Evolutionary conservation across 1,284 basidiomycete species (phyloP).

Genomic region (Cutaneotrichosporon dermatis): DNA sequence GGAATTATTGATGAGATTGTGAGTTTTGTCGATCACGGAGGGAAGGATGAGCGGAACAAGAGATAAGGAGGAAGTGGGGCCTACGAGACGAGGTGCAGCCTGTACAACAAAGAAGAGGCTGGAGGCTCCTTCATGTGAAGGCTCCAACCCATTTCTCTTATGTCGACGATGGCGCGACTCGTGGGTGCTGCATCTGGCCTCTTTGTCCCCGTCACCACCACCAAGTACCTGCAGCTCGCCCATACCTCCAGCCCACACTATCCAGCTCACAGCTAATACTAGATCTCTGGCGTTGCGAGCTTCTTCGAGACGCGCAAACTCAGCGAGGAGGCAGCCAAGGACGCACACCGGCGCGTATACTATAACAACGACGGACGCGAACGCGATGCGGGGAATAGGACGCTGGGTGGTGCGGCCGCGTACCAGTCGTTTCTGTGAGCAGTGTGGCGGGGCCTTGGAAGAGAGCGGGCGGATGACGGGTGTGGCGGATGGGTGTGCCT

Average conservation of each 20-base stretch:
- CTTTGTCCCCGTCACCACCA: no score
- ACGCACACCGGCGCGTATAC: conserved; percentile 41
- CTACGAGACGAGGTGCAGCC: no score
- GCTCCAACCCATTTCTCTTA: no score
- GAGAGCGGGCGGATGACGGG: no score
- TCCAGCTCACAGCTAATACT: neutral
- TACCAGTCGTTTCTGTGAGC: conserved; percentile 45
- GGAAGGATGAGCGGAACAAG: no score
- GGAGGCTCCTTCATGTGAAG: no score
- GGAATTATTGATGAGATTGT: neutral
- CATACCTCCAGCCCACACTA: neutral
- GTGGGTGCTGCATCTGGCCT: no score
- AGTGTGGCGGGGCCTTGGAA: no score
- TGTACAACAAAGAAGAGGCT: no score
- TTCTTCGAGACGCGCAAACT: conserved; percentile 9
- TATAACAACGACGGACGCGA: conserved; percentile 31
- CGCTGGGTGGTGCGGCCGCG: conserved; percentile 43
- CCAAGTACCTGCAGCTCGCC: neutral
- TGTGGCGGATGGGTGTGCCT: no score
- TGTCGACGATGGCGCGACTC: no score
- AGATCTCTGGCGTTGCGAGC: neutral
- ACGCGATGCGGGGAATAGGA: conserved; percentile 35
- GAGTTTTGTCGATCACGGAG: neutral
- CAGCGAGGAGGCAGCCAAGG: conserved; percentile 35
- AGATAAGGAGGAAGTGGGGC: no score